A percentile compares a stretch with the other conserved stretches of the same genome.
These are phyloP conservation scores for Boechera divaricarpa DNA, from an alignment of 345 rosid genomes.

Conservation along the genomic window DNA sequence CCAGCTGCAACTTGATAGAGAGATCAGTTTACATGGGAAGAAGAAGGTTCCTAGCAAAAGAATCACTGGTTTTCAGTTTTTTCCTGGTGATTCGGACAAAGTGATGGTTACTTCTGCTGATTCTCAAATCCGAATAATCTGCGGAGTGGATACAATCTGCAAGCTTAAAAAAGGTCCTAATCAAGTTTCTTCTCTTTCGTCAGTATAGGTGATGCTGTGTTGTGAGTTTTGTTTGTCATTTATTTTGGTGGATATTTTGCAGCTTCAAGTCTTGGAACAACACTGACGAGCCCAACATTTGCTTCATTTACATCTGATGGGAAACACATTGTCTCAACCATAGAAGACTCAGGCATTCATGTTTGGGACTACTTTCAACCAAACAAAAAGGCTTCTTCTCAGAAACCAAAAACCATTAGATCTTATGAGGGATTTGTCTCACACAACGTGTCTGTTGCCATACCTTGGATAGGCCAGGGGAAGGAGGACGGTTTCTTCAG, in stretches of 20 bases:
- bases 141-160: constrained; percentile 56
- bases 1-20: constrained; percentile 54
- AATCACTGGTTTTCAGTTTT: constrained; percentile 79
- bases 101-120: constrained; percentile 76
- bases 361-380: constrained; percentile 64
- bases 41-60: constrained; percentile 72
- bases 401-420: constrained; percentile 49
- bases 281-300: constrained; percentile 60
- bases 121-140: constrained; percentile 62
- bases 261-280: constrained; percentile 57
- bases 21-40: constrained; percentile 64
- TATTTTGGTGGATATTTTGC: constrained; percentile 28
- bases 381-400: constrained; percentile 46
- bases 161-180: constrained; percentile 61
- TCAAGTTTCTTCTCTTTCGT: neutral
- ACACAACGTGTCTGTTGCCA: constrained; percentile 62
- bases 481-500: constrained; percentile 44
- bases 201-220: neutral
- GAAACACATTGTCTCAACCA: constrained; percentile 69
- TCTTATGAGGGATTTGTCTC: constrained; percentile 72
- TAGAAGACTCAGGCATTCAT: constrained; percentile 68
- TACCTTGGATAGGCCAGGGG: constrained; percentile 68
- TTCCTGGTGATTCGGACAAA: constrained; percentile 68
- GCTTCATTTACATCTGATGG: constrained; percentile 81
- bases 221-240: neutral